Conservation (phyloP, 306 rosid genomes). For the Vigna mungo region DNA sequence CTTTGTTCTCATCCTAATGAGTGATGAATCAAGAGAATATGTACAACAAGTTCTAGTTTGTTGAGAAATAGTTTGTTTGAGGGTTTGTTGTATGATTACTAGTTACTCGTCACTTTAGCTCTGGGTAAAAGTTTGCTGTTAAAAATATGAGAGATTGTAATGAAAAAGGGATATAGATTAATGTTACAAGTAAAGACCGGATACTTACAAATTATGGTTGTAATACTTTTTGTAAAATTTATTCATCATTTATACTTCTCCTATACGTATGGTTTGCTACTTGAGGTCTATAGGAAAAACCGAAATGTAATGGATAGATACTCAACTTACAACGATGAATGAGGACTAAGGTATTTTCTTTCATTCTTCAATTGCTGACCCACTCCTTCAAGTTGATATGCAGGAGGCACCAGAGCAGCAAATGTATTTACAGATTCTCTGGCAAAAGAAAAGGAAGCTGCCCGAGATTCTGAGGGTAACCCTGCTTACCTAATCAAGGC, state of each 20-base stretch:
- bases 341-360: conserved; percentile 41
- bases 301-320: neutral
- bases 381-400: conserved; percentile 19
- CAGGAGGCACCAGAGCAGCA: conserved; percentile 24
- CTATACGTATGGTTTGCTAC: conserved; percentile 6
- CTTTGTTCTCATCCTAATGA: neutral
- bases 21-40: neutral
- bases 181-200: neutral
- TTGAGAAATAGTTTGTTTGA: neutral
- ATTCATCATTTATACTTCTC: conserved; percentile 18
- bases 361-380: conserved; percentile 37
- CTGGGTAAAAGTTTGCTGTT: neutral
- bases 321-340: conserved; percentile 23
- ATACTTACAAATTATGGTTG: conserved; percentile 10
- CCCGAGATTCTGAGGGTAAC: conserved; percentile 29
- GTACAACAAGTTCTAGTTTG: neutral
- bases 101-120: neutral
- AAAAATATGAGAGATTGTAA: neutral
- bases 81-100: neutral
- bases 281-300: conserved; percentile 16
- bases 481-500: conserved; percentile 46
- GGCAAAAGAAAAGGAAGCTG: conserved; percentile 37
- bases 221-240: neutral
- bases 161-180: neutral
- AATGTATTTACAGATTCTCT: conserved; percentile 41